Evolutionary conservation across 1,139 yeast species (phyloP).

Genomic region (Debaryomyces fabryi): DNA sequence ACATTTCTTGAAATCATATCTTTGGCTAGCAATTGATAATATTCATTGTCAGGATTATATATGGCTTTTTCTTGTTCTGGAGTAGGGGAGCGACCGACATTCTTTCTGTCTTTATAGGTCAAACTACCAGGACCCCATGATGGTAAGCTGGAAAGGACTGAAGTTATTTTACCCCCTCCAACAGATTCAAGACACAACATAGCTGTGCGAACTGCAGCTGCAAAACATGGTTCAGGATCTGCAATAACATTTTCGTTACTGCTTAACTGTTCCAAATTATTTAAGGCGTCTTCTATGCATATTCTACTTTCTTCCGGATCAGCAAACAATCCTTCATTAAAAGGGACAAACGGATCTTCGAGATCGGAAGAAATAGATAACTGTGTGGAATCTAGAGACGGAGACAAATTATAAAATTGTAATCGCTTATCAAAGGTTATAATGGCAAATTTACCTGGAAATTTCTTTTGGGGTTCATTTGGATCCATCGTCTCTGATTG

Average conservation of each 20-base stretch:
- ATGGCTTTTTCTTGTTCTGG: conserved; percentile 60
- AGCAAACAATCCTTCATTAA: conserved; percentile 76
- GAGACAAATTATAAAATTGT: conserved; percentile 72
- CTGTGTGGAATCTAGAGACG: conserved; percentile 60
- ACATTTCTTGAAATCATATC: conserved; percentile 61
- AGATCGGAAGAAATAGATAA: conserved; percentile 71
- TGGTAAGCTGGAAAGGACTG: conserved; percentile 71
- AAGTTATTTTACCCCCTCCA: conserved; percentile 83
- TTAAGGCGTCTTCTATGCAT: conserved; percentile 70
- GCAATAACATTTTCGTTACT: conserved; percentile 42
- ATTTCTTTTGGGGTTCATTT: conserved; percentile 32
- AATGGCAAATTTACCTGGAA: conserved; percentile 56
- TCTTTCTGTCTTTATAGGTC: conserved; percentile 49
- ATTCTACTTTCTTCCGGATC: conserved; percentile 68
- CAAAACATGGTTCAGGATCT: conserved; percentile 74
- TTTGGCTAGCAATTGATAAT: conserved; percentile 61
- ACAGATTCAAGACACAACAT: conserved; percentile 59
- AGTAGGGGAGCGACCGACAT: conserved; percentile 38
- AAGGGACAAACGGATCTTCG: conserved; percentile 82
- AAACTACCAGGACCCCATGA: conserved; percentile 86
- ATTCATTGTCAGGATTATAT: conserved; percentile 62
- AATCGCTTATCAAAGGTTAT: conserved; percentile 75
- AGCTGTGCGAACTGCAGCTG: conserved; percentile 77
- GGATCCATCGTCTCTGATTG: conserved; percentile 16
- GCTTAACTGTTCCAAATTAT: conserved; percentile 53